Evolutionary conservation across 306 rosid genomes (phyloP), one percentile per base, ranked within the genome.

Genomic region (Quercus ilex): DNA sequence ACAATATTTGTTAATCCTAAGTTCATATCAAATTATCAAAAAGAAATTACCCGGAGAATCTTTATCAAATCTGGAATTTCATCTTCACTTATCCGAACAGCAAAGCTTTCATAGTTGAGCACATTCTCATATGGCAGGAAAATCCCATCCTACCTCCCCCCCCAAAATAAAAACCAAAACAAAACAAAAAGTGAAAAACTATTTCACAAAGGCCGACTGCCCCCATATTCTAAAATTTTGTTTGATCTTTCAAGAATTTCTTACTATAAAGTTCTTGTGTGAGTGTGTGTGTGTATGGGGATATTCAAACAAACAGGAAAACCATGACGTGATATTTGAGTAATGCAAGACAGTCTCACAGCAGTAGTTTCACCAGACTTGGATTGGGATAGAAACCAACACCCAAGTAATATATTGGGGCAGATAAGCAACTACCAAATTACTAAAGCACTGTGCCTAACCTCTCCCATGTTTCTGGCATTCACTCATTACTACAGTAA

Each of bases 71-170:
- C 89, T 9, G 97, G 97, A 76, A 94, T 90, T 69, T 92, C 97
- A 0, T 89, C 92, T 86, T 93, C 98, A 4, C 74, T 31, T 71
- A 90, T 77, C 81, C 98, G 93, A 84, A 93, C 90, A 65, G 97
- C 96, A 85, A 90, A 94, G 82, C 91, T 94, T 13, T 94, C 92
- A 59, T 90, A 90, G 92, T 94, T 90, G 76, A 94, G 87, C 80
- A 92, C 82, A 78, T 92, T 94, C 85, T 94, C 98, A 18, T 92
- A 94, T 75, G 98, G 97, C 69, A 92, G 88, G 84, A 90, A 92
- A 88, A 92, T 89, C 55, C 98, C 97, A 87, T 94, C 97, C 98
- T 92, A 52, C 65, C 65, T 0, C 9, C 0, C 41, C 8, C 41
- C 41, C 41, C 38, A 41, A 41, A 41, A 41, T 0, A 8, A 8